Conservation (phyloP, 1,139 yeast species). For the Blastobotrys aristatus region DNA sequence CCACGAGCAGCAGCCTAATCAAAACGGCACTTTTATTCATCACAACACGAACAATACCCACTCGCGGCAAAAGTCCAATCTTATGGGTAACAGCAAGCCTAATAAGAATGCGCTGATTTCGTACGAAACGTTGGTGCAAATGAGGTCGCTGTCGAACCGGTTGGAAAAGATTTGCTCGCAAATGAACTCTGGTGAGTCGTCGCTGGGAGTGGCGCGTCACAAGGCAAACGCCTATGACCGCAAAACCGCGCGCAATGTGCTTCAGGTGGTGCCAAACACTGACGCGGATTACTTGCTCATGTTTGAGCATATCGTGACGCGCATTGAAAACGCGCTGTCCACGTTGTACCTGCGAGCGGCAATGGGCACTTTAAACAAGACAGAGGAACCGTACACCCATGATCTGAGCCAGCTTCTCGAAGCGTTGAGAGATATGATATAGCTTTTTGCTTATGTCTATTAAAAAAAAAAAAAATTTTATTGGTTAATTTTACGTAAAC, state of each 20-base stretch:
- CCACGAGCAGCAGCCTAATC: constrained; percentile 6
- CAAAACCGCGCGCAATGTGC: constrained; percentile 24
- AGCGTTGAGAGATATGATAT: not conserved
- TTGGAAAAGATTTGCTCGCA: constrained; percentile 46
- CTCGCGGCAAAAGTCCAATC: not conserved
- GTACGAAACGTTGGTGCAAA: constrained; percentile 39
- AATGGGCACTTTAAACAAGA: constrained; percentile 9
- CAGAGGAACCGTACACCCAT: constrained; percentile 1
- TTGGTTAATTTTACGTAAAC: not conserved
- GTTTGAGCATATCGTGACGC: constrained; percentile 56
- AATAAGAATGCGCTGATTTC: constrained; percentile 20
- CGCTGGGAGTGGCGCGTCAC: not conserved
- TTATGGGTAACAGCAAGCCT: not conserved
- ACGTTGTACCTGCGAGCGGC: constrained; percentile 26
- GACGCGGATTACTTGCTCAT: constrained; percentile 43
- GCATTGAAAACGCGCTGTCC: constrained; percentile 49
- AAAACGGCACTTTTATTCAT: constrained; percentile 4
- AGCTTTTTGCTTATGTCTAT: not conserved
- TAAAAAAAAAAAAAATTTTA: not conserved
- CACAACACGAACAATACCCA: not conserved
- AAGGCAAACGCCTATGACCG: constrained; percentile 24
- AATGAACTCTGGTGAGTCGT: constrained; percentile 19
- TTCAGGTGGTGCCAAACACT: constrained; percentile 25
- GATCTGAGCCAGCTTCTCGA: constrained; percentile 2
- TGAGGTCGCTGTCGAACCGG: constrained; percentile 45